Evolutionary conservation across 1,284 basidiomycete species (phyloP), one percentile per base, ranked within the genome.

Genomic region (Coniferiporia weirii): DNA sequence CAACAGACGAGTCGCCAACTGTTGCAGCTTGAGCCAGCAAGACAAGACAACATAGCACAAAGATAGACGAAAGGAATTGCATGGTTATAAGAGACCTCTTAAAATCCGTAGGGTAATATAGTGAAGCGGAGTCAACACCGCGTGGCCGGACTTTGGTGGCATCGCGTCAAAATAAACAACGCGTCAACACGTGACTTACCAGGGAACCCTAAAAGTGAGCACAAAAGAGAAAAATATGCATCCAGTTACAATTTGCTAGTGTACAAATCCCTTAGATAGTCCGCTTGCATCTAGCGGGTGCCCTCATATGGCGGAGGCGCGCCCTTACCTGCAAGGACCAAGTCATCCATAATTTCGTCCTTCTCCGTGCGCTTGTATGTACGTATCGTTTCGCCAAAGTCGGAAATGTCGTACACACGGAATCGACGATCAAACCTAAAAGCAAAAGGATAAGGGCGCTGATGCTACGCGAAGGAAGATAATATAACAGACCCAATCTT

Each of bases 311-410:
- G 52, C 27, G 60, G n/a, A 32, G 64, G 54, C 7, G 65, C 65
- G 13, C 64, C 65, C 32, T 56, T 56, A 20, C 89, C 89, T 2
- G 77, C 76, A 6, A 91, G 74, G 15, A 82, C 68, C 74, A 86
- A 77, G 63, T 80, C 73, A 67, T 95, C 89, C 36, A 92, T 64
- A 20, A 90, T 77, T 58, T 83, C 81, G 46, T 87, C 85, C 53
- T 83, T 76, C 68, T 93, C 89, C 5, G 87, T 85, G n/a, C 88
- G 82, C 72, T 97, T 96, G 73, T 90, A 95, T 19, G 94, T 96
- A 67, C 80, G 76, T 67, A 98, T 91, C 3, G 82, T 91, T 76
- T 96, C 93, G 22, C 95, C 95, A 69, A 83, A 98, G 60, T 95
- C 83, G 3, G 87, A 89, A 54, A 96, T 79, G 27, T 91, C 83